Percentiles rank a stretch among this genome's conserved stretches.
These are phyloP conservation scores for Thalia dealbata DNA, from an alignment of 176 grass and related monocot genomes.

Conservation along the genomic window DNA sequence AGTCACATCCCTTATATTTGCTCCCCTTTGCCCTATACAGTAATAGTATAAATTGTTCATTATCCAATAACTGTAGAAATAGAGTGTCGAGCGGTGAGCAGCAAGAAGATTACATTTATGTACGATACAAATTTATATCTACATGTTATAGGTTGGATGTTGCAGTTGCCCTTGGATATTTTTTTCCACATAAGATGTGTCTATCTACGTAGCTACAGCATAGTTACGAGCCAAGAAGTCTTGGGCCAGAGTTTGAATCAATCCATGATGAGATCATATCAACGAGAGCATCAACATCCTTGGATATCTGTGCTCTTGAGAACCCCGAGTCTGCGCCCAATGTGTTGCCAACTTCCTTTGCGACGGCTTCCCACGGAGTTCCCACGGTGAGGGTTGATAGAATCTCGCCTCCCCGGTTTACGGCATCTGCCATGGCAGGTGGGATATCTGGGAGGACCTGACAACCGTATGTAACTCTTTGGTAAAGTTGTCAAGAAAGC, in stretches of 20 bases:
- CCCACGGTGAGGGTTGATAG: slow-evolving; percentile 60
- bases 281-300: slow-evolving; percentile 65
- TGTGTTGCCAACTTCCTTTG: slow-evolving; percentile 62
- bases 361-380: slow-evolving; percentile 84
- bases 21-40: not conserved
- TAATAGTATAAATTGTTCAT: not conserved
- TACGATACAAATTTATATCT: not conserved
- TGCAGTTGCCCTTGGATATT: not conserved
- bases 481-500: not conserved
- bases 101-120: not conserved
- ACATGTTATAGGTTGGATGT: not conserved
- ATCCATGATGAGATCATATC: slow-evolving; percentile 67
- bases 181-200: not conserved
- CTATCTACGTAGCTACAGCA: not conserved
- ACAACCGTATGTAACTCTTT: not conserved
- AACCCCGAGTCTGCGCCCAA: slow-evolving; percentile 64
- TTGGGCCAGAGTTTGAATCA: slow-evolving; percentile 71
- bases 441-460: slow-evolving; percentile 88
- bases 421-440: slow-evolving; percentile 85
- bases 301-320: slow-evolving; percentile 47
- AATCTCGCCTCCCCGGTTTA: slow-evolving; percentile 74
- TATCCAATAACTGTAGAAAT: not conserved
- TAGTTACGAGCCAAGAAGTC: slow-evolving; percentile 48
- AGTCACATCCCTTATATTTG: not conserved
- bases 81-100: not conserved